Evolutionary conservation across 768 basidiomycete species (phyloP), one percentile per base, ranked within the genome.

Genomic region (Russula lepida): DNA sequence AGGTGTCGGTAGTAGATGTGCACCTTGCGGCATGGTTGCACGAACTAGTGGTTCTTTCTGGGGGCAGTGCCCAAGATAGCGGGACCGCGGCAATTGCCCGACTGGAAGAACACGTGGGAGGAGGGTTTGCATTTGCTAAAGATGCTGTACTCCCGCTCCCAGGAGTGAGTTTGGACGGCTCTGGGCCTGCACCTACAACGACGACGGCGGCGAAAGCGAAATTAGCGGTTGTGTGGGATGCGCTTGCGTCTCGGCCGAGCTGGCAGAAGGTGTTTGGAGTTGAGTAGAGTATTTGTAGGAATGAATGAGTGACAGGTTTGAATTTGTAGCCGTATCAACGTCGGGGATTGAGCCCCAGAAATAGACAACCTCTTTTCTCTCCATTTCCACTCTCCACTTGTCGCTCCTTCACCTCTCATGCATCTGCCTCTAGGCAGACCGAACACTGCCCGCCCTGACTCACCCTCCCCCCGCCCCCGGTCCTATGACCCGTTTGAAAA

Each of bases 21-120:
- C 91, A 92, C 68, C 79, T 92, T 21, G 84, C 82, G 9, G 84
- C 82, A 28, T 95, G 89, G 90, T 69, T 93, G 33, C 74, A 81
- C 11, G 79, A 83, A 28, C 65, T 92, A 4, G 80, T 84, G 23
- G 70, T 67, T 53, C 75, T 90, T 21, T 75, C 80, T 1, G 88
- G 86, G 1, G 89, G 81, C 0, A 70, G 70, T 27, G 69, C 67
- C 1, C 71, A 64, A 6, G 81, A 86, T 43, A 78, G 81, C 64
- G 84, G 88, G 2, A 73, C 77, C 43, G 72, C 70, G 0, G 78
- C 76, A 6, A 74, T 84, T 12, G 71, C 64, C 54, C 84, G 79
- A 68, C 66, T 89, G 63, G 83, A 84, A 70, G 71, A 68, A 41
- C 76, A 79, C 58, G 71, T 84, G 53, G 83, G 81, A 1, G 73